Conservation (phyloP, 768 basidiomycete species). For the Mycena capillaripes region DNA sequence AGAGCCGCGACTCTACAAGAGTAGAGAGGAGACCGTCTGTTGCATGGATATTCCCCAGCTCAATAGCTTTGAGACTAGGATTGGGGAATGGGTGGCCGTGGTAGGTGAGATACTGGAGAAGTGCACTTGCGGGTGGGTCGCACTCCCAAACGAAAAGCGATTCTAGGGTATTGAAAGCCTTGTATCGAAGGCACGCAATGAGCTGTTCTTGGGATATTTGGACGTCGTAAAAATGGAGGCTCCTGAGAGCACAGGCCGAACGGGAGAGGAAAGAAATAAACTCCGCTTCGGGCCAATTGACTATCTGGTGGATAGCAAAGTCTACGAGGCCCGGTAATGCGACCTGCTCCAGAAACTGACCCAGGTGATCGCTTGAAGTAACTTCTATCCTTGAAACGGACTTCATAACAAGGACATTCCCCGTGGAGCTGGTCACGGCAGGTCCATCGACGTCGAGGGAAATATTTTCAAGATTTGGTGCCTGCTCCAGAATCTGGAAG, state of each 20-base stretch:
- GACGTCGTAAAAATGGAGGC: conserved; percentile 8
- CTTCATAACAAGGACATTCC: conserved; percentile 13
- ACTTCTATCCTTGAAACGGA: conserved; percentile 5
- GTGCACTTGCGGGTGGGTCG: background rate
- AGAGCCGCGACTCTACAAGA: conserved; percentile 22
- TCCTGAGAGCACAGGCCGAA: conserved; percentile 13
- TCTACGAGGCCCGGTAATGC: conserved; percentile 5
- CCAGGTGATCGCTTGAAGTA: conserved; percentile 7
- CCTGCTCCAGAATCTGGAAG: conserved; percentile 21
- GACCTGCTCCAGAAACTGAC: conserved; percentile 19
- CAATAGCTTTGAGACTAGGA: conserved; percentile 1
- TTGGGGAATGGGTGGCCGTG: background rate
- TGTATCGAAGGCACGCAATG: conserved; percentile 17
- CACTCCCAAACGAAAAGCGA: background rate
- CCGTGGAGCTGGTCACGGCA: background rate
- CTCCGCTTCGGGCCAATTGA: conserved; percentile 5
- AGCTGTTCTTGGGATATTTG: conserved; percentile 9
- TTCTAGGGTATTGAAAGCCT: conserved; percentile 9
- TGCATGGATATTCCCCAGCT: background rate
- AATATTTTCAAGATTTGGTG: conserved; percentile 9
- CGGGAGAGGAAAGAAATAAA: conserved; percentile 27
- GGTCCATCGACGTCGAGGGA: conserved; percentile 22
- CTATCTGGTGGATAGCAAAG: conserved; percentile 2
- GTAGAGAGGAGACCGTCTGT: conserved; percentile 13
- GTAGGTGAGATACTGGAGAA: conserved; percentile 25